These are phyloP conservation scores for Candida neerlandica DNA, from an alignment of 1,139 yeast species.

Conservation along the genomic window DNA sequence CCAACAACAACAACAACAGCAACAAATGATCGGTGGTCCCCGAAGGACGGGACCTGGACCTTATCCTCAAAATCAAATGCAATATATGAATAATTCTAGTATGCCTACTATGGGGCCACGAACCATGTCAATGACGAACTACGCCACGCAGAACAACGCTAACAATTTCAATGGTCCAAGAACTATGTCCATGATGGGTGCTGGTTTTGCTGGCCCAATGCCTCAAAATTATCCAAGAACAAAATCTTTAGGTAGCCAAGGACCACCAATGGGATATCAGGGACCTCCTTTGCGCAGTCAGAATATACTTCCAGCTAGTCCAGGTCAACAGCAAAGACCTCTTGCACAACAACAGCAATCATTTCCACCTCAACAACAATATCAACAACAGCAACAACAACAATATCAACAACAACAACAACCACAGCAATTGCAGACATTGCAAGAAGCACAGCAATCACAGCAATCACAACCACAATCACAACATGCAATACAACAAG, in stretches of 20 bases:
- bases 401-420: conserved; percentile 6
- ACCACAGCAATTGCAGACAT: neutral
- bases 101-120: conserved; percentile 8
- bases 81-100: neutral
- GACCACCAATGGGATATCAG: conserved; percentile 10
- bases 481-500: conserved; percentile 1
- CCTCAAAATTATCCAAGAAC: conserved; percentile 16
- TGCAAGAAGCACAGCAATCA: neutral
- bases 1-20: conserved; percentile 6
- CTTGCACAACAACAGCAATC: conserved; percentile 10
- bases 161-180: conserved; percentile 9
- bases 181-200: conserved; percentile 8
- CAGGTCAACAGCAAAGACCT: conserved; percentile 8
- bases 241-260: conserved; percentile 14
- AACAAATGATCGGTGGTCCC: conserved; percentile 16
- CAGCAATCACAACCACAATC: conserved; percentile 5
- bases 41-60: conserved; percentile 18
- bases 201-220: conserved; percentile 7
- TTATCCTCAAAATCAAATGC: conserved; percentile 11
- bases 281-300: conserved; percentile 14
- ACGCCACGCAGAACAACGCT: conserved; percentile 3
- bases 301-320: conserved; percentile 14
- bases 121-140: conserved; percentile 9
- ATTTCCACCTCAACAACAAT: conserved; percentile 1
- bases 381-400: conserved; percentile 5